These are phyloP conservation scores for Euphorbia tirucalli DNA, from an alignment of 345 rosid genomes.

Conservation along the genomic window DNA sequence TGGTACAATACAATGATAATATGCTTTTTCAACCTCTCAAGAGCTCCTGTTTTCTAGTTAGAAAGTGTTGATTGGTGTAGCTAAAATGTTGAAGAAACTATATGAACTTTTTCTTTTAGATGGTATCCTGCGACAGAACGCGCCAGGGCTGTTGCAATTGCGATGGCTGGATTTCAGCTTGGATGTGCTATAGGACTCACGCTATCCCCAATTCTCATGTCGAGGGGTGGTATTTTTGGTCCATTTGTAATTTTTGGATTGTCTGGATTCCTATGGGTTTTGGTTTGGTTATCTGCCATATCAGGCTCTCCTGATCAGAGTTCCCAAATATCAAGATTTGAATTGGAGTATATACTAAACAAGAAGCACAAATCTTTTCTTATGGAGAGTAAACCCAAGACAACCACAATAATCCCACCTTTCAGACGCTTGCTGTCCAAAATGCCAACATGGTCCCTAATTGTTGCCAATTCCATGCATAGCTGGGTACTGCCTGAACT, in stretches of 20 bases:
- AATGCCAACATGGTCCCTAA: constrained; percentile 93
- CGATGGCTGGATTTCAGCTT: constrained; percentile 95
- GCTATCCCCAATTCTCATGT: constrained; percentile 90
- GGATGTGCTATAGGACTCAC: constrained; percentile 87
- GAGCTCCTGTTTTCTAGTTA: constrained; percentile 15
- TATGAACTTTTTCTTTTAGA: constrained; percentile 49
- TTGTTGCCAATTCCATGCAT: constrained; percentile 93
- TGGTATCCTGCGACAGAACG: constrained; percentile 97
- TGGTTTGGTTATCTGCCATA: constrained; percentile 90
- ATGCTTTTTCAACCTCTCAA: constrained; percentile 4
- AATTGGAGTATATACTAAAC: constrained; percentile 61
- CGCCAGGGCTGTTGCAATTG: constrained; percentile 86
- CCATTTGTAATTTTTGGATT: constrained; percentile 92
- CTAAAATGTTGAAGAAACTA: constrained; percentile 32
- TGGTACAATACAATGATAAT: background rate
- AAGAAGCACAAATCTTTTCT: constrained; percentile 40
- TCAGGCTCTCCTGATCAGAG: constrained; percentile 65
- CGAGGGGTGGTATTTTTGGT: constrained; percentile 80
- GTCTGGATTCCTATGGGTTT: constrained; percentile 90
- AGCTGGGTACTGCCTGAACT: constrained; percentile 64
- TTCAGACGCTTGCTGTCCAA: constrained; percentile 75
- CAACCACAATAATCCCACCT: constrained; percentile 62
- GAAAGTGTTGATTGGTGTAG: constrained; percentile 21
- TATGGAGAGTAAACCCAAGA: constrained; percentile 40
- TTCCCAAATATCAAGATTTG: constrained; percentile 80